A percentile compares a stretch with the other conserved stretches of the same genome.
phyloP scores from a whole-genome alignment of 192 early-diverging fungal species.

The Tieghemiomyces parasiticus region DNA sequence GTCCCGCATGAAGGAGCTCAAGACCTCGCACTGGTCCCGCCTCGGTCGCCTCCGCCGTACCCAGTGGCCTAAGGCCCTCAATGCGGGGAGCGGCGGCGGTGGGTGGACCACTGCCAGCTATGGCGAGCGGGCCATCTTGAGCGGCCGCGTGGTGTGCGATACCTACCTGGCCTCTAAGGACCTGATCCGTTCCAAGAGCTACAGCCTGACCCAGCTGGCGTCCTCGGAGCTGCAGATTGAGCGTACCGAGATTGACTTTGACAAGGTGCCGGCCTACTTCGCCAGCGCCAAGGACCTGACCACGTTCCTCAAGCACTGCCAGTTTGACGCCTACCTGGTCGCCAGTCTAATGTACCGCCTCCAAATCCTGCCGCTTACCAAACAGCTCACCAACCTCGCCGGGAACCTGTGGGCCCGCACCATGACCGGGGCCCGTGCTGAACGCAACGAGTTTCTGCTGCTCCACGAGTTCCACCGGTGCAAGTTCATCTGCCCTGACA shows the following conservation, averaged over 20 bases:
- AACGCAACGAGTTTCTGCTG: constrained; percentile 88
- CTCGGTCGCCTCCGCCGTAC: constrained; percentile 73
- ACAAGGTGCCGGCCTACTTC: constrained; percentile 59
- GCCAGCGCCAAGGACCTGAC: constrained; percentile 36
- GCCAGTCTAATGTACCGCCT: constrained; percentile 75
- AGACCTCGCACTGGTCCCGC: constrained; percentile 66
- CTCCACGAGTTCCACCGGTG: constrained; percentile 89
- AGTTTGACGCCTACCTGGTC: constrained; percentile 67
- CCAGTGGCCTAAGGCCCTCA: constrained; percentile 74
- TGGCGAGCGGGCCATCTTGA: constrained; percentile 56
- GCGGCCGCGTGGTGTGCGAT: constrained; percentile 85
- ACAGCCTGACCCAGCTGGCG: constrained; percentile 65
- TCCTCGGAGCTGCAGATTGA: constrained; percentile 55
- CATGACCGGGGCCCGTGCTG: constrained; percentile 75
- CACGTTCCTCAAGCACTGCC: constrained; percentile 60
- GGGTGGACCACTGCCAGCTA: too few relatives aligned
- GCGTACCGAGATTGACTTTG: constrained; percentile 73
- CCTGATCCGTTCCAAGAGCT: constrained; percentile 69
- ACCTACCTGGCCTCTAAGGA: constrained; percentile 84
- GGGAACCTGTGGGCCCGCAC: constrained; percentile 94
- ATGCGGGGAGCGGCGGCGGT: too few relatives aligned
- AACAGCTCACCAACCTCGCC: constrained; percentile 80
- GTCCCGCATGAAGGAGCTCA: constrained; percentile 79
- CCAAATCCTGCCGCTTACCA: constrained; percentile 79
- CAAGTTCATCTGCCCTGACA: constrained; percentile 91